Base-by-base conservation (phyloP, 2,329 filamentous ascomycete genomes). In the Dichotomopilus funicola region DNA sequence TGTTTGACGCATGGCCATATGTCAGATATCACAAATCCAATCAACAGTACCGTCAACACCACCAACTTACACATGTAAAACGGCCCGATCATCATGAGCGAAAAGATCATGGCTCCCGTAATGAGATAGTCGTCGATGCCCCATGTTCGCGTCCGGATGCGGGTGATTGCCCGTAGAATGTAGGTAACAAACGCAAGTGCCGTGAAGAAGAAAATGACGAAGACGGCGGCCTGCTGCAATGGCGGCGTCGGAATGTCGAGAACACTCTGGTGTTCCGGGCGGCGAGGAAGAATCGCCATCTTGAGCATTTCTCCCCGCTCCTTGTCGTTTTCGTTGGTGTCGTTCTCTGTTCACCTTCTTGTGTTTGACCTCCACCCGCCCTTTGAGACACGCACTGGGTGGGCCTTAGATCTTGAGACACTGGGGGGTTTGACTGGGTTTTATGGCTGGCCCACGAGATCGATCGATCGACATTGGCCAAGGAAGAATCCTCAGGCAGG, bases 141-240 rank as follows among this genome's bases (percentile, higher is more conserved):
- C 55, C 64, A 66, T 54, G 61, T 57, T 31, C 49, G 55, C 37
- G 60, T 62, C 12, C 55, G 50, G 2, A 64, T 27, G 34, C 63
- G 55, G 0, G 62, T 61, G 11, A 56, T 60, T 12, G 54, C 55
- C 12, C 64, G 54, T 8, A 62, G 54, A 2, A 54, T 50, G 37
- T 59, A 61, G 10, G 61, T 51, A 11, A 65, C 40, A 6, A 66
- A 61, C 0, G 63, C 64, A 19, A 64, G 13, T 1, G 61, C 59
- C 1, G 64, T 63, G 47, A 66, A 65, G 59, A 66, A 56, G 47
- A 65, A 62, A 45, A 61, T 61, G 53, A 66, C 57, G 12, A 62
- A 61, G 10, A 65, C 52, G n/a, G 35, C 58, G 12, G 52, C 49
- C 11, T 48, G 45, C 34, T 59, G 58, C 27, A 59, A 42, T n/a